Base-by-base conservation (phyloP, 2,329 filamentous ascomycete genomes). In the Colletotrichum scovillei region DNA sequence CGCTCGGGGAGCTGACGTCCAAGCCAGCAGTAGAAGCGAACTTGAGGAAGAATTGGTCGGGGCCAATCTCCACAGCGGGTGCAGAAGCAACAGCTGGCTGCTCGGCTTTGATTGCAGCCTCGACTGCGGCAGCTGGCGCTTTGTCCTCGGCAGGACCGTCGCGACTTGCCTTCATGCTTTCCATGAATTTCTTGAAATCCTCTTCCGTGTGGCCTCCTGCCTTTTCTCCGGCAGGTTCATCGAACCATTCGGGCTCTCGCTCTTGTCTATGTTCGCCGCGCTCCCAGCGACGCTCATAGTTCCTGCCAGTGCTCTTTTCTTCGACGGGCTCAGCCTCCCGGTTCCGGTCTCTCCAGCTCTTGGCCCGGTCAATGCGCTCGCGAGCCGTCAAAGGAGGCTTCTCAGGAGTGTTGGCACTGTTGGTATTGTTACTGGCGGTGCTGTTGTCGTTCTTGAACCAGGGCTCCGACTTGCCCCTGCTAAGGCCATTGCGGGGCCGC, bases 121-220 rank as follows among this genome's bases (percentile, higher is more conserved):
- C 84, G 22, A 82, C 71, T 57, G 82, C 78, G 4, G 81, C 69
- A 46, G 78, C 74, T 16, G 77, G 72, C 5, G 82, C 78, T 69
- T 84, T 83, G 68, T 83, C 79, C 76, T 87, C 80, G 5, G 80
- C 74, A 60, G 77, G 78, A 57, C 78, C 81, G 72, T 80, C 84
- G 78, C 87, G 90, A 74, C 90, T 88, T 52, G 91, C 92, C 82
- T 94, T 96, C 95, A 97, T 97, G 75, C 89, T 89, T 78, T 97
- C 94, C 88, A 98, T 98, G 91, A 96, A 98, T 77, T 94, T 94
- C 84, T 97, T 93, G 82, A 98, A 97, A 76, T 98, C 95, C 79
- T 97, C 95, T 78, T 94, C 92, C 0, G 95, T 98, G 78, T 94
- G 93, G 5, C 88, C 89, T 78, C 93, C 90, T 46, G 89, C 85